Conservation (phyloP, 495 filamentous ascomycete genomes). For the Mytilinidion resinicola region DNA sequence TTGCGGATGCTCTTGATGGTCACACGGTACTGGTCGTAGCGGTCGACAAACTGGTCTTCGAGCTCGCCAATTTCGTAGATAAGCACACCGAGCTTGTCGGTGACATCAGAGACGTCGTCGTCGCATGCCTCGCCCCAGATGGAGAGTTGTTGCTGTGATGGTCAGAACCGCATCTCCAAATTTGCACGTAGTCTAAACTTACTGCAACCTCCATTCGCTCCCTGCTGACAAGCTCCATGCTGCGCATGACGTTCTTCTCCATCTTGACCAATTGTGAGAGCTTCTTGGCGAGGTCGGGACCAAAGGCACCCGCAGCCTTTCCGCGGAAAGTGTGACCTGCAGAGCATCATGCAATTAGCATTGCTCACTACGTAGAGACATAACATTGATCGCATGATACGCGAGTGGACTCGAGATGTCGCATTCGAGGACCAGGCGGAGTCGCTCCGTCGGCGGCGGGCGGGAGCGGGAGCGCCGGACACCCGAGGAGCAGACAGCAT, state of each 20-base stretch:
- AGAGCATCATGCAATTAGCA: not conserved
- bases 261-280: slow-evolving; percentile 97
- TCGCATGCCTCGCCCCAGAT: slow-evolving; percentile 96
- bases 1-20: slow-evolving; percentile 99
- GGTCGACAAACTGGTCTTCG: slow-evolving; percentile 95
- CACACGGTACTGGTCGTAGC: slow-evolving; percentile 97
- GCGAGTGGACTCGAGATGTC: not conserved
- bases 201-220: slow-evolving; percentile 98
- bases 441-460: too few relatives aligned
- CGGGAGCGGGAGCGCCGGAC: too few relatives aligned
- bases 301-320: slow-evolving; percentile 86
- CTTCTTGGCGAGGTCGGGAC: slow-evolving; percentile 95
- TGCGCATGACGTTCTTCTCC: slow-evolving; percentile 99
- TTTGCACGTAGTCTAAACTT: slow-evolving; percentile 36
- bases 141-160: slow-evolving; percentile 80
- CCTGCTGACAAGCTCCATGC: slow-evolving; percentile 86
- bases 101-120: slow-evolving; percentile 97
- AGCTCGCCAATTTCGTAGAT: slow-evolving; percentile 98
- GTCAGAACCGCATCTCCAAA: slow-evolving; percentile 25
- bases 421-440: too few relatives aligned
- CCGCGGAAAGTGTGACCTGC: slow-evolving; percentile 91
- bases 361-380: not conserved
- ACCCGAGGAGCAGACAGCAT: not conserved
- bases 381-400: not conserved
- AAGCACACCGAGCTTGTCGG: slow-evolving; percentile 94